phyloP scores from a whole-genome alignment of 768 basidiomycete species.

The Lentinula raphanica region DNA sequence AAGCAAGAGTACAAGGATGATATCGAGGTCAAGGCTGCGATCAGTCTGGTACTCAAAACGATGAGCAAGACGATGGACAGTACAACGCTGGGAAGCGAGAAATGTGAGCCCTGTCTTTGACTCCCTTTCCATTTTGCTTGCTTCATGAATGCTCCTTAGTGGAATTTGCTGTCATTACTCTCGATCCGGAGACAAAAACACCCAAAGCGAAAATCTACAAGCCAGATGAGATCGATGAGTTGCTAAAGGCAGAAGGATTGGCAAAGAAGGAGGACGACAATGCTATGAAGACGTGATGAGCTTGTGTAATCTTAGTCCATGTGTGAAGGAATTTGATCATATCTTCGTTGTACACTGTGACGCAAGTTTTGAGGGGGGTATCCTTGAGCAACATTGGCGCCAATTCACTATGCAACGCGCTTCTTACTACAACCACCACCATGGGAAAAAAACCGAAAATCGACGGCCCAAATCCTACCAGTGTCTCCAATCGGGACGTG shows the following conservation, averaged over 20 bases:
- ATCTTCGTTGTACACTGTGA: background rate
- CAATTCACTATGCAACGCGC: background rate
- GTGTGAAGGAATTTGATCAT: background rate
- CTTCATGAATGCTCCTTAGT: slow-evolving; percentile 51
- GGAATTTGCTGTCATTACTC: slow-evolving; percentile 91
- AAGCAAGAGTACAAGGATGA: slow-evolving; percentile 99
- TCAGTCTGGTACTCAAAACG: slow-evolving; percentile 84
- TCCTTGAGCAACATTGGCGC: no score
- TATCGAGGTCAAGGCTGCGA: slow-evolving; percentile 84
- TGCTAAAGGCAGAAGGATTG: slow-evolving; percentile 73
- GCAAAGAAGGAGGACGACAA: slow-evolving; percentile 85
- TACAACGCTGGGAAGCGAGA: slow-evolving; percentile 93
- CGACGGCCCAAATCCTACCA: slow-evolving; percentile 51
- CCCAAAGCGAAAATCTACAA: slow-evolving; percentile 90
- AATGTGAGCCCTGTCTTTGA: slow-evolving; percentile 52
- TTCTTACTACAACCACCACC: background rate
- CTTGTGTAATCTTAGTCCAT: background rate
- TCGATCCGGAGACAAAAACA: slow-evolving; percentile 70
- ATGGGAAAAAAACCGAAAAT: slow-evolving; percentile 73
- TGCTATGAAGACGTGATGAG: slow-evolving; percentile 61
- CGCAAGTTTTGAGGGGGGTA: background rate
- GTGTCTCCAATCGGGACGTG: slow-evolving; percentile 64
- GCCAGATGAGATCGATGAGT: slow-evolving; percentile 81
- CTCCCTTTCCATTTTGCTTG: slow-evolving; percentile 3
- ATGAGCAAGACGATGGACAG: slow-evolving; percentile 99